phyloP scores from a whole-genome alignment of 257 asterid species.

The Solanum paucissectum region DNA sequence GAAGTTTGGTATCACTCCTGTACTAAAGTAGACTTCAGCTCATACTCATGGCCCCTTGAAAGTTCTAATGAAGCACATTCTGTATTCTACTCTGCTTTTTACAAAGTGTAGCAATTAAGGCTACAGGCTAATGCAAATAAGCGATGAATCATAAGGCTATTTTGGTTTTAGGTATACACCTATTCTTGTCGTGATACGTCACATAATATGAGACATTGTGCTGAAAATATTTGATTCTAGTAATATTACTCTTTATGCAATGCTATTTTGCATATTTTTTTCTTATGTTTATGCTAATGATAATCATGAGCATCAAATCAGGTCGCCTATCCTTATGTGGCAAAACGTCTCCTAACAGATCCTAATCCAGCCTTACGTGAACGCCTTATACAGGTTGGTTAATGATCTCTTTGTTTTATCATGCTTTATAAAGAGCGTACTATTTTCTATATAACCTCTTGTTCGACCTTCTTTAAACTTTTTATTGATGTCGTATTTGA shows the following conservation, averaged over 20 bases:
- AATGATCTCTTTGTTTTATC: background rate
- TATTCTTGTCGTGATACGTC: background rate
- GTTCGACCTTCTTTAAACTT: background rate
- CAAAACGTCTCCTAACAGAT: constrained; percentile 95
- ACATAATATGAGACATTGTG: background rate
- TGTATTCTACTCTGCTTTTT: no score
- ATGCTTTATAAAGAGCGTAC: background rate
- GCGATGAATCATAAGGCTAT: background rate
- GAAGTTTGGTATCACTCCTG: background rate
- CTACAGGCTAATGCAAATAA: background rate
- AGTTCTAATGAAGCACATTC: background rate
- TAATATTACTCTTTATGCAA: background rate
- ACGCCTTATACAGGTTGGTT: constrained; percentile 85
- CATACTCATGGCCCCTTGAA: background rate
- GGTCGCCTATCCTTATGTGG: constrained; percentile 99
- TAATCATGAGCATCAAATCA: constrained; percentile 11
- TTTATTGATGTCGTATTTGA: background rate
- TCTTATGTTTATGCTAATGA: background rate
- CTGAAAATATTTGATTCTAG: background rate
- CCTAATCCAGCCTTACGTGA: constrained; percentile 96
- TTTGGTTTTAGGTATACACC: background rate
- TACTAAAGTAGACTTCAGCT: background rate
- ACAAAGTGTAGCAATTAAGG: background rate
- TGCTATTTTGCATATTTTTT: background rate
- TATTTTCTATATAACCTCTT: background rate